A percentile compares a stretch with the other conserved stretches of the same genome.
phyloP scores from a whole-genome alignment of 1,284 basidiomycete species.

The Ganoderma multipileum region DNA sequence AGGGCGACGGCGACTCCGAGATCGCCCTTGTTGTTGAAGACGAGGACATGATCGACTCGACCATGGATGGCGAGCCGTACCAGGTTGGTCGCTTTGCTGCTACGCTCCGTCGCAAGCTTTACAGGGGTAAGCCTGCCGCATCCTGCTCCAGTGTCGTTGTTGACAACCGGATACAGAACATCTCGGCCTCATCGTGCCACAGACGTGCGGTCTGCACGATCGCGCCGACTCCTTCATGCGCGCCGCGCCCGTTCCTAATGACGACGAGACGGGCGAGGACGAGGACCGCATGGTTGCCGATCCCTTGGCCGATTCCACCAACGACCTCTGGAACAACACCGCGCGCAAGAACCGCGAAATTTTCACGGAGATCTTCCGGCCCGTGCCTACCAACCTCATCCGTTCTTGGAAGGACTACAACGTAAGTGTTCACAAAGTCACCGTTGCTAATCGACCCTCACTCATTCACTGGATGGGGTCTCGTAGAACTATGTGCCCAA shows the following conservation, averaged over 20 bases:
- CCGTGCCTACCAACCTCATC: slow-evolving; percentile 84
- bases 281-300: slow-evolving; percentile 83
- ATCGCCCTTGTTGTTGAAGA: slow-evolving; percentile 93
- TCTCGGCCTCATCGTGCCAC: slow-evolving; percentile 81
- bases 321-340: slow-evolving; percentile 73
- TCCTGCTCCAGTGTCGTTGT: not conserved
- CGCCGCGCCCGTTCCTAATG: slow-evolving; percentile 74
- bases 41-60: slow-evolving; percentile 74
- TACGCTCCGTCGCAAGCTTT: slow-evolving; percentile 78
- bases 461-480: slow-evolving; percentile 13
- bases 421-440: slow-evolving; percentile 47
- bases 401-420: slow-evolving; percentile 81
- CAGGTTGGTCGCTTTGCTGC: slow-evolving; percentile 79
- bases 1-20: slow-evolving; percentile 93
- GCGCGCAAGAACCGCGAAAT: slow-evolving; percentile 82
- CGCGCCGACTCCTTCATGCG: slow-evolving; percentile 74
- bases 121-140: slow-evolving; percentile 57
- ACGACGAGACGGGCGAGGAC: slow-evolving; percentile 63
- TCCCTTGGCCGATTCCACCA: slow-evolving; percentile 70
- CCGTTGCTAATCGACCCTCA: slow-evolving; percentile 11
- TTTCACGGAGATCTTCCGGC: slow-evolving; percentile 84
- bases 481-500: slow-evolving; percentile 73
- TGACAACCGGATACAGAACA: slow-evolving; percentile 63
- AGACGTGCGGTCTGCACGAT: slow-evolving; percentile 49
- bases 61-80: slow-evolving; percentile 82